Evolutionary conservation across 352 stramenopile species (phyloP), one percentile per base, ranked within the genome.

Genomic region (Pythium aristosporum): DNA sequence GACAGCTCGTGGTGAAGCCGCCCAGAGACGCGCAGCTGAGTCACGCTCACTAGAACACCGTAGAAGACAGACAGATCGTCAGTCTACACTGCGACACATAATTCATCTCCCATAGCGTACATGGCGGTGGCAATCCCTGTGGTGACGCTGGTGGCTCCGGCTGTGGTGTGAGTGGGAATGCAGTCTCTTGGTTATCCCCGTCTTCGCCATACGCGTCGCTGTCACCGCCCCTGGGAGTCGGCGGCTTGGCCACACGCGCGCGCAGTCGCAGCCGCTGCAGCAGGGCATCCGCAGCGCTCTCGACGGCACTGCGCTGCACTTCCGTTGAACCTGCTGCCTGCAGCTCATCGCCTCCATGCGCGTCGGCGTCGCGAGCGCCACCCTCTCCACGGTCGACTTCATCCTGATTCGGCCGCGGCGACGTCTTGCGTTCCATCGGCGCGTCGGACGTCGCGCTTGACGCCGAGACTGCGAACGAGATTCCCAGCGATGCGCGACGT

Each of bases 221-320:
- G 41, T 58, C 43, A 1, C 9, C 30, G 16, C 62, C 56, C 50
- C 23, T 21, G 25, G 20, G 13, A 32, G 47, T 48, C 37, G 61
- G 37, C 16, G 54, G 62, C 48, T 69, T 64, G 21, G 49, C 57
- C 2, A 46, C 56, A 3, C 63, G 63, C 41, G 57, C 56, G 9
- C 63, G 63, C 43, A 50, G 42, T 12, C 63, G 56, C 44, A 70
- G 50, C 2, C 63, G 56, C 43, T 65, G 63, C 21, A 70, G 44
- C 41, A 70, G 57, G 21, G 57, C 63, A 18, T 70, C 63, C 3
- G 63, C 63, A 10, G 63, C 63, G 43, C 56, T 70, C 53, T 70
- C 63, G 30, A 70, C 63, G 8, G 63, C 63, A 23, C 49, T 57
- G 49, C 55, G 53, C 25, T 57, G 52, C 20, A 15, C 16, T 13